These are phyloP conservation scores for Rhododendron molle DNA, from an alignment of 148 eudicot genomes.

Conservation along the genomic window DNA sequence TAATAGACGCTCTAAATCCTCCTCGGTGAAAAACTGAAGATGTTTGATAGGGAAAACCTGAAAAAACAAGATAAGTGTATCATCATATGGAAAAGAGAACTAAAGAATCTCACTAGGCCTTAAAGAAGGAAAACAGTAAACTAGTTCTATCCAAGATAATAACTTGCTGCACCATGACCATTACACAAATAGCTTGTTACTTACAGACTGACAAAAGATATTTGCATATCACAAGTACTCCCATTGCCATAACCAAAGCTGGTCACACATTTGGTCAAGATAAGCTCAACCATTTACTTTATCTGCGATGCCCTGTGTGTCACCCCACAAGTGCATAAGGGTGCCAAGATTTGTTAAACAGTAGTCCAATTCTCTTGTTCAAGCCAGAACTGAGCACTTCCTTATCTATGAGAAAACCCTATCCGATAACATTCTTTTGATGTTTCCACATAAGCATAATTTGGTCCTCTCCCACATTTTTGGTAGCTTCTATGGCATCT, in stretches of 20 bases:
- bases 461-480: background rate
- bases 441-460: background rate
- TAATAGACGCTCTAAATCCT: slow-evolving; percentile 72
- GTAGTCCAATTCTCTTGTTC: background rate
- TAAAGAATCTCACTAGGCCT: background rate
- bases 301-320: background rate
- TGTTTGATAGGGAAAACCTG: slow-evolving; percentile 75
- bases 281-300: background rate
- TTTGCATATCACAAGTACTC: background rate
- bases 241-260: background rate
- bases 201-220: background rate
- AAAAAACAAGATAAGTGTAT: slow-evolving; percentile 14
- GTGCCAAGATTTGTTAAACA: background rate
- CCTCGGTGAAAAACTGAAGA: slow-evolving; percentile 77
- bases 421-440: background rate
- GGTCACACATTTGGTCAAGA: background rate
- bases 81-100: background rate
- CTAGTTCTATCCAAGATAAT: background rate
- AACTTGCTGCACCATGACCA: background rate
- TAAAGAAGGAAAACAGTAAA: background rate
- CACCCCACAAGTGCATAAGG: background rate
- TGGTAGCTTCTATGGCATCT: background rate
- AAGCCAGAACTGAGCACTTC: background rate
- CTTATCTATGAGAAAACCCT: background rate
- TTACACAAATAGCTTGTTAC: background rate